phyloP scores from a whole-genome alignment of 495 filamentous ascomycete genomes.

The Neurospora sp. region DNA sequence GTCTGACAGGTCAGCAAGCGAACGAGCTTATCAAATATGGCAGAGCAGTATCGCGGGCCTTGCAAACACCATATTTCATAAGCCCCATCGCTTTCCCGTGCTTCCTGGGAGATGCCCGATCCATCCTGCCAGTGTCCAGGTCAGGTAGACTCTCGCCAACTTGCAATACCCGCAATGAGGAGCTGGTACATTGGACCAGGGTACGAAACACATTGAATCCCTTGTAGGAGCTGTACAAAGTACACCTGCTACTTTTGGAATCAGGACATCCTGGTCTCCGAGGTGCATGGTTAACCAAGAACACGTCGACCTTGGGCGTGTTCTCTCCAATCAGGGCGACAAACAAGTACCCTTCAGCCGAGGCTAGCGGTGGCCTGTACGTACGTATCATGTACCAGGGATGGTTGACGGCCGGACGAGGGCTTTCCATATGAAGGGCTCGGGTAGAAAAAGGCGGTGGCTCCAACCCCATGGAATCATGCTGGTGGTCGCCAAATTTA shows the following conservation, averaged over 20 bases:
- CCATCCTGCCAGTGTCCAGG: slow-evolving; percentile 5
- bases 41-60: background rate
- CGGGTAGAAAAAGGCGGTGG: slow-evolving; percentile 3
- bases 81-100: background rate
- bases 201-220: slow-evolving; percentile 2
- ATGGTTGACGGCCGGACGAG: slow-evolving; percentile 1
- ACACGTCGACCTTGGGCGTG: slow-evolving; percentile 15
- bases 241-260: slow-evolving; percentile 8
- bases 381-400: slow-evolving; percentile 7
- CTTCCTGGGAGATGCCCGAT: background rate
- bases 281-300: slow-evolving; percentile 6
- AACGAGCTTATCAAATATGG: background rate
- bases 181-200: slow-evolving; percentile 1
- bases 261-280: slow-evolving; percentile 13
- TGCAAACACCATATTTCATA: background rate
- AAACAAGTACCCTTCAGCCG: slow-evolving; percentile 12
- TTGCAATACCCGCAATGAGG: slow-evolving; percentile 2
- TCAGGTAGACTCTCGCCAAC: slow-evolving; percentile 1
- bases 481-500: slow-evolving; percentile 11
- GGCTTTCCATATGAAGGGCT: slow-evolving; percentile 6
- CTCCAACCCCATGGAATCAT: slow-evolving; percentile 1
- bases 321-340: slow-evolving; percentile 17
- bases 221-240: background rate
- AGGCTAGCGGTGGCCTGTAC: slow-evolving; percentile 10
- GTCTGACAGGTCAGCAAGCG: background rate